Base-by-base conservation (phyloP, 192 early-diverging fungal genomes). In the Coemansia sp. region DNA sequence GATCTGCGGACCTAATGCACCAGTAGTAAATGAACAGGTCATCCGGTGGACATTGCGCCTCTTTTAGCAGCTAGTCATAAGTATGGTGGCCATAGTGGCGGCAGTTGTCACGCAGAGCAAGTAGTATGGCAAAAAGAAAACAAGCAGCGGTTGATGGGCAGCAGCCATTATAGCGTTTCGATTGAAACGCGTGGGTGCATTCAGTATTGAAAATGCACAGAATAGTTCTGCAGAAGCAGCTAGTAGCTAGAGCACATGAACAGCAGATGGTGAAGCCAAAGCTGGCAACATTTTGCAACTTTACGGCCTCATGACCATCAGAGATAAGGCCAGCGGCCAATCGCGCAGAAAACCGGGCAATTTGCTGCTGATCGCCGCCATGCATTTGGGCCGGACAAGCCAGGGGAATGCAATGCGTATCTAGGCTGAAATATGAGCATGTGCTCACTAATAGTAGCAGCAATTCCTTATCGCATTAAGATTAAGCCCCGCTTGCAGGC, bases 11-110 rank as follows among this genome's bases (percentile, higher is more conserved):
- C 26, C 41, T 26, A 48, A 61, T 16, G 17, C 22, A 45, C 59
- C 59, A 61, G 59, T 61, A 48, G 26, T 8, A 61, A 61, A 61
- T 26, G 27, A 17, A 61, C 59, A 61, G 29, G 23, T 31, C 25
- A 57, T 9, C 26, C 2, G 29, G 55, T 29, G 11, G 26, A 29
- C 25, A 29, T 12, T 31, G 29, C 26, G 14, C n/a, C 4, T 29
- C 12, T n/a, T 57, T 31, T 31, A 29, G 16, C 14, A 10, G 27
- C 25, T 10, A 31, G 29, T 6, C 4, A 31, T 31, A 31, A 6
- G 29, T 31, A 31, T 6, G 29, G 29, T 6, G 29, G 29, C 0
- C 29, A 31, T 6, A 31, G 29, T 31, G 29, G 29, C 43, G 43
- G 43, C n/a, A 45, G n/a, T 45, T 12, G 43, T n/a, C 14, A 16